These are phyloP conservation scores for Boletus insuetus DNA, from an alignment of 768 basidiomycete species.

Conservation along the genomic window DNA sequence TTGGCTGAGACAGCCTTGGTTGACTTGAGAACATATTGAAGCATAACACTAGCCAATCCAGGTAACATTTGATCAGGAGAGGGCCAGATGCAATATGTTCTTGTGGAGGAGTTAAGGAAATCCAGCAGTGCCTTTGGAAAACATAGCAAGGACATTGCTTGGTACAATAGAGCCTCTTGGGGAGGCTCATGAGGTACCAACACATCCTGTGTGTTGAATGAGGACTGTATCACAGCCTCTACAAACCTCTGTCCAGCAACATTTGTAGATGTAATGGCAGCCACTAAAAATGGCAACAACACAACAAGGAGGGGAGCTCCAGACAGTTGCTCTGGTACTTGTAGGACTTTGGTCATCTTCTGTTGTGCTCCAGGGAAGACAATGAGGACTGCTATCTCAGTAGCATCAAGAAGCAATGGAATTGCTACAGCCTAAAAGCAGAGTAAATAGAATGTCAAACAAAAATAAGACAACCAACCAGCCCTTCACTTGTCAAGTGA, in stretches of 20 bases:
- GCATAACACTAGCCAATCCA: slow-evolving; percentile 42
- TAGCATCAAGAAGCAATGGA: slow-evolving; percentile 45
- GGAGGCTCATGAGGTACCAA: not conserved
- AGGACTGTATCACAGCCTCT: slow-evolving; percentile 6
- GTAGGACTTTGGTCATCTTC: slow-evolving; percentile 37
- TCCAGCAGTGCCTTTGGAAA: slow-evolving; percentile 50
- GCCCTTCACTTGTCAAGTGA: slow-evolving; percentile 46
- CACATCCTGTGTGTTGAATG: not conserved
- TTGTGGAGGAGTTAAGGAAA: slow-evolving; percentile 38
- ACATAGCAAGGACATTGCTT: slow-evolving; percentile 34
- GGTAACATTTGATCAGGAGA: slow-evolving; percentile 26
- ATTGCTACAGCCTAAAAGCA: slow-evolving; percentile 46
- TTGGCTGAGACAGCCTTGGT: slow-evolving; percentile 40
- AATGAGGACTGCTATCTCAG: slow-evolving; percentile 51
- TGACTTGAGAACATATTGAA: slow-evolving; percentile 44
- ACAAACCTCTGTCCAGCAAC: slow-evolving; percentile 18
- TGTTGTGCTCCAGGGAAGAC: slow-evolving; percentile 45
- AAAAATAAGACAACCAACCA: slow-evolving; percentile 37
- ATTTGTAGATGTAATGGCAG: slow-evolving; percentile 7
- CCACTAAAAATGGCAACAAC: slow-evolving; percentile 26
- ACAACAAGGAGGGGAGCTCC: slow-evolving; percentile 22
- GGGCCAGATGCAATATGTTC: slow-evolving; percentile 51
- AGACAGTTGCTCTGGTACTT: slow-evolving; percentile 36
- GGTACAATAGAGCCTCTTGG: slow-evolving; percentile 19
- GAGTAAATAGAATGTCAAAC: slow-evolving; percentile 1